A percentile compares a stretch with the other conserved stretches of the same genome.
Evolutionary conservation across 768 basidiomycete species (phyloP).

Genomic region (Lentinula lateritia): DNA sequence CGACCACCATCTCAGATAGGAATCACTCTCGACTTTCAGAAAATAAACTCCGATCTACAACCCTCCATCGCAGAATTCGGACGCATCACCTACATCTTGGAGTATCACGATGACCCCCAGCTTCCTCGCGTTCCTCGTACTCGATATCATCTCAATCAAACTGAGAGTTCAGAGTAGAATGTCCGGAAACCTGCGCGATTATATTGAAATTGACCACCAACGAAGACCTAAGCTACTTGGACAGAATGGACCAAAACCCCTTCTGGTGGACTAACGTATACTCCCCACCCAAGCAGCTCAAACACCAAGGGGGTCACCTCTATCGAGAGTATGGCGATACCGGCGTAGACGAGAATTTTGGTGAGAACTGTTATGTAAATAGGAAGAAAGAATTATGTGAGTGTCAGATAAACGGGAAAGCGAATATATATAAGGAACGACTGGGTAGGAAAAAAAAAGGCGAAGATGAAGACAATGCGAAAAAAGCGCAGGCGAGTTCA

Average conservation of each 20-base stretch:
- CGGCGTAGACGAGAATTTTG: conserved; percentile 85
- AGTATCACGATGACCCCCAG: too few relatives aligned
- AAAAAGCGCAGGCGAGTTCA: too few relatives aligned
- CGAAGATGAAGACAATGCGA: not conserved
- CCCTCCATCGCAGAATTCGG: too few relatives aligned
- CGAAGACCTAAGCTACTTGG: not conserved
- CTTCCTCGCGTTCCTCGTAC: too few relatives aligned
- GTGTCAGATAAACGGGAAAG: conserved; percentile 7
- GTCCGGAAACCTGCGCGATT: too few relatives aligned
- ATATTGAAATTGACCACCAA: too few relatives aligned
- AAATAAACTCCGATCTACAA: too few relatives aligned
- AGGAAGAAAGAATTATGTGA: not conserved
- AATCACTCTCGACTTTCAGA: too few relatives aligned
- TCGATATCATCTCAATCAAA: too few relatives aligned
- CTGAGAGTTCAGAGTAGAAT: too few relatives aligned
- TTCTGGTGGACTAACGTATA: conserved; percentile 27
- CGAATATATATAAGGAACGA: conserved; percentile 4
- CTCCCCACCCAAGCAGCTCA: conserved; percentile 64
- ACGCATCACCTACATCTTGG: too few relatives aligned
- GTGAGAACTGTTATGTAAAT: conserved; percentile 56
- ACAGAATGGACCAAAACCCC: not conserved
- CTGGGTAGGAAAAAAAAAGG: not conserved
- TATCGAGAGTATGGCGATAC: conserved; percentile 68
- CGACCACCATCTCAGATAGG: too few relatives aligned
- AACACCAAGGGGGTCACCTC: conserved; percentile 65